These are phyloP conservation scores for Sugiyamaella qingdaonensis DNA, from an alignment of 805 yeast species.

Conservation along the genomic window DNA sequence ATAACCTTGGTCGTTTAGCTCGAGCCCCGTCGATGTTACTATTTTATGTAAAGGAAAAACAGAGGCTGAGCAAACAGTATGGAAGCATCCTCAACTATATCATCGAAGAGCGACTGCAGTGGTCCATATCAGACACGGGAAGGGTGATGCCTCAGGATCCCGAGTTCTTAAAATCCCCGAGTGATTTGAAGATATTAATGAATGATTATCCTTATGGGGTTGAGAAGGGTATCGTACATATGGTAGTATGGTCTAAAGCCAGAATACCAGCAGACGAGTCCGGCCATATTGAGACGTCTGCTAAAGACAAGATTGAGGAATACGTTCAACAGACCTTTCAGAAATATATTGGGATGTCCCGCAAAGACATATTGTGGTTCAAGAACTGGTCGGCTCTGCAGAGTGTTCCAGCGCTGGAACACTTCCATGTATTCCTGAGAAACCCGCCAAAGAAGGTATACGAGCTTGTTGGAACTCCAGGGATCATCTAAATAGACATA, in stretches of 20 bases:
- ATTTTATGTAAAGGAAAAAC: constrained; percentile 14
- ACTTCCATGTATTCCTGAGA: constrained; percentile 48
- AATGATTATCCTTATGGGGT: constrained; percentile 58
- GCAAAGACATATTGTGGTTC: constrained; percentile 48
- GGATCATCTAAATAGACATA: background rate
- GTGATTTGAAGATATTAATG: constrained; percentile 43
- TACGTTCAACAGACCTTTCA: constrained; percentile 43
- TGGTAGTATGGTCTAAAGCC: constrained; percentile 55
- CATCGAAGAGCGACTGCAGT: constrained; percentile 17
- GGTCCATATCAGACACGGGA: constrained; percentile 10
- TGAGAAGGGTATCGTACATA: constrained; percentile 43
- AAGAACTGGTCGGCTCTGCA: constrained; percentile 55
- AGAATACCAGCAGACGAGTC: constrained; percentile 39
- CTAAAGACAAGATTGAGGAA: constrained; percentile 36
- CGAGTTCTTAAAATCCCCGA: constrained; percentile 11
- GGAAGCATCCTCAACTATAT: constrained; percentile 21
- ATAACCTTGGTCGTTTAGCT: constrained; percentile 12
- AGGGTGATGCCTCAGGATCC: constrained; percentile 12
- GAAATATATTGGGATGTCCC: constrained; percentile 34
- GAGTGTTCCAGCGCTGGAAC: constrained; percentile 52
- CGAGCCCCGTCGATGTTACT: constrained; percentile 19
- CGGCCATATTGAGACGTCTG: constrained; percentile 41
- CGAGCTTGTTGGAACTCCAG: background rate
- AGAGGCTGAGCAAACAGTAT: constrained; percentile 13
- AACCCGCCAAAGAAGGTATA: constrained; percentile 22